A percentile compares a stretch with the other conserved stretches of the same genome.
These are phyloP conservation scores for Kuraishia cidri DNA, from an alignment of 805 yeast genomes.

Conservation along the genomic window DNA sequence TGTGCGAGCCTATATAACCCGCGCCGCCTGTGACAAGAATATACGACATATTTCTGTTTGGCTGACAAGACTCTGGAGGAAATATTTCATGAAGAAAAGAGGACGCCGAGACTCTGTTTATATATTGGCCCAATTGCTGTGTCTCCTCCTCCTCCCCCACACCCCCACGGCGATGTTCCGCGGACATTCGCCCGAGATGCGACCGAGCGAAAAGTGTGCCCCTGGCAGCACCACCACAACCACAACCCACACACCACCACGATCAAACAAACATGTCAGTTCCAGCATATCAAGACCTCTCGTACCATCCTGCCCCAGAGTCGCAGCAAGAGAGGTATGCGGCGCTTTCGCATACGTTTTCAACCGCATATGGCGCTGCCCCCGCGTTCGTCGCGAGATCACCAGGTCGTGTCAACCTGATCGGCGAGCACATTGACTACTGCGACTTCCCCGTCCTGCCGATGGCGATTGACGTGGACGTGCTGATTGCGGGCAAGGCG, in stretches of 20 bases:
- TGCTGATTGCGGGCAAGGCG: slow-evolving; percentile 41
- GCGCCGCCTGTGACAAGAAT: slow-evolving; percentile 76
- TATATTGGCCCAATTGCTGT: no score
- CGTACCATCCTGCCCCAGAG: slow-evolving; percentile 23
- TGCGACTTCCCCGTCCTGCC: slow-evolving; percentile 61
- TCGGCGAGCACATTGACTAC: slow-evolving; percentile 73
- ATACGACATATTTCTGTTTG: not conserved
- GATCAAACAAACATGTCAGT: slow-evolving; percentile 17
- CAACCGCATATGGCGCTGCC: slow-evolving; percentile 18
- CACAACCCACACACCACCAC: no score
- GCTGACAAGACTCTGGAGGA: no score
- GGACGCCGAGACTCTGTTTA: no score
- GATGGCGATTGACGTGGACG: slow-evolving; percentile 62
- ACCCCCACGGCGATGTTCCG: no score
- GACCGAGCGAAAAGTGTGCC: no score
- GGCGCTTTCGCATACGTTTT: slow-evolving; percentile 9
- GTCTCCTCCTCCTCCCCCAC: no score
- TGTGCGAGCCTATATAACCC: slow-evolving; percentile 81
- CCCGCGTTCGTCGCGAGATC: slow-evolving; percentile 48
- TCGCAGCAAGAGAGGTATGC: slow-evolving; percentile 19
- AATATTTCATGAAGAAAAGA: no score
- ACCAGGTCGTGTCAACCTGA: slow-evolving; percentile 71
- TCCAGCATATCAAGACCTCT: slow-evolving; percentile 24
- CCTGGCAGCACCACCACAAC: no score
- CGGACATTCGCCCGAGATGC: no score